phyloP scores from a whole-genome alignment of 139 green algal species.

The Picochlorum sp. region DNA sequence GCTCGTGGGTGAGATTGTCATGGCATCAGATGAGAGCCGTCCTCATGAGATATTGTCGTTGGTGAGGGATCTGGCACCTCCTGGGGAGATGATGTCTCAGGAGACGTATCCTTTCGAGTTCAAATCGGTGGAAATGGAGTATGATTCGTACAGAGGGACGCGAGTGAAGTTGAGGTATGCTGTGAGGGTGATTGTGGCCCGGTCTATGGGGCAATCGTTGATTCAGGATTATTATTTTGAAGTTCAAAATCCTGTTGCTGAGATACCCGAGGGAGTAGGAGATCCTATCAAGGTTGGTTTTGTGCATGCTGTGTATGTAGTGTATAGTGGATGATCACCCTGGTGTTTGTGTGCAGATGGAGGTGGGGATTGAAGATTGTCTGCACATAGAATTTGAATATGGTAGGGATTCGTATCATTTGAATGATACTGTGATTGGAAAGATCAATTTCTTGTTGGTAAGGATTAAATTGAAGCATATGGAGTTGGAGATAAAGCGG shows the following conservation, averaged over 20 bases:
- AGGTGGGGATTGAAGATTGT: conserved; percentile 99
- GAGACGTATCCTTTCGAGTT: conserved; percentile 89
- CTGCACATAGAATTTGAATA: conserved; percentile 99
- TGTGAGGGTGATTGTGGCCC: conserved; percentile 75
- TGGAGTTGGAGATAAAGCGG: conserved; percentile 97
- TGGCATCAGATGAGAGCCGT: conserved; percentile 71
- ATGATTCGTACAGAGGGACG: conserved; percentile 90
- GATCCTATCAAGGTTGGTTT: not conserved
- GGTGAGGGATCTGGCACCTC: conserved; percentile 64
- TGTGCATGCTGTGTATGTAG: not conserved
- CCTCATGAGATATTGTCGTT: conserved; percentile 85
- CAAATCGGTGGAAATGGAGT: conserved; percentile 88
- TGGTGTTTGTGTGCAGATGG: conserved; percentile 65
- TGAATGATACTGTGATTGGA: conserved; percentile 88
- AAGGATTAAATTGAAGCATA: conserved; percentile 98
- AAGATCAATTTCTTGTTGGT: conserved; percentile 99
- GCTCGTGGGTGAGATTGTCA: conserved; percentile 93
- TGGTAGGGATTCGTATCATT: conserved; percentile 71
- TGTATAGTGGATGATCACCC: conserved; percentile 19
- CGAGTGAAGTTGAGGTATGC: conserved; percentile 61
- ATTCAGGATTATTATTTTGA: conserved; percentile 82
- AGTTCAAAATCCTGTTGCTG: conserved; percentile 61
- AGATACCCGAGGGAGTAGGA: not conserved
- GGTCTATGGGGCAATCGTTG: conserved; percentile 60
- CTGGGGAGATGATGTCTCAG: conserved; percentile 69